These are phyloP conservation scores for Aquilaria agallochum DNA, from an alignment of 441 rosid genomes.

Conservation along the genomic window DNA sequence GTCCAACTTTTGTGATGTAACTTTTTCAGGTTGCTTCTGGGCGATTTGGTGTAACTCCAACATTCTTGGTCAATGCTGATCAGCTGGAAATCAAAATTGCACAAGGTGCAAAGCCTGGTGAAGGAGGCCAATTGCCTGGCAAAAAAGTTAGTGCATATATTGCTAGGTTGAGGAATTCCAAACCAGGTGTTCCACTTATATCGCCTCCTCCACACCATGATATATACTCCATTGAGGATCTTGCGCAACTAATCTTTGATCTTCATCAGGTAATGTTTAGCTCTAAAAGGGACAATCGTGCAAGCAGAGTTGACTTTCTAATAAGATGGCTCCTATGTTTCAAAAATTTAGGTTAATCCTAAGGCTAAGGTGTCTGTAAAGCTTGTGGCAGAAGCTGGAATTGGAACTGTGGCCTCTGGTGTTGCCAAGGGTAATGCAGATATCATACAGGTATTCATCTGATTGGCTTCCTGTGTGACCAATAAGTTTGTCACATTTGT, in stretches of 20 bases:
- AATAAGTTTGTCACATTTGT: constrained; percentile 7
- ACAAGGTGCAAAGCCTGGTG: constrained; percentile 99
- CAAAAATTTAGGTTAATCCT: constrained; percentile 73
- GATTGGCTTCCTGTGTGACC: constrained; percentile 10
- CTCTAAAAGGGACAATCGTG: neutral
- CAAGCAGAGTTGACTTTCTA: too few relatives aligned
- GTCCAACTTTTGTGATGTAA: neutral
- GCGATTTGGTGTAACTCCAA: constrained; percentile 98
- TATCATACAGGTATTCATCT: constrained; percentile 73
- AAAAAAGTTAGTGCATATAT: constrained; percentile 99
- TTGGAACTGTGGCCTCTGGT: constrained; percentile 99
- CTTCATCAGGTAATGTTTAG: constrained; percentile 81
- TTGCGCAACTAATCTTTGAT: constrained; percentile 97
- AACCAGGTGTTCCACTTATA: constrained; percentile 99
- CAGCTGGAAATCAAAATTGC: constrained; percentile 98
- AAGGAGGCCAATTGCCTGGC: constrained; percentile 99
- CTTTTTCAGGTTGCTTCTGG: constrained; percentile 92
- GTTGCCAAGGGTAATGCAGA: constrained; percentile 99
- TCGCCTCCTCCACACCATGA: constrained; percentile 99
- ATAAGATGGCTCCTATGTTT: neutral
- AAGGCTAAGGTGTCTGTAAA: constrained; percentile 98
- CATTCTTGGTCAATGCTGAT: constrained; percentile 95
- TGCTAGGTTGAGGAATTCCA: constrained; percentile 92
- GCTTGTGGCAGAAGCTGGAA: constrained; percentile 99
- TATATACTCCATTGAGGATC: constrained; percentile 97